These are phyloP conservation scores for Brassica balearica DNA, from an alignment of 441 rosid genomes.

Conservation along the genomic window DNA sequence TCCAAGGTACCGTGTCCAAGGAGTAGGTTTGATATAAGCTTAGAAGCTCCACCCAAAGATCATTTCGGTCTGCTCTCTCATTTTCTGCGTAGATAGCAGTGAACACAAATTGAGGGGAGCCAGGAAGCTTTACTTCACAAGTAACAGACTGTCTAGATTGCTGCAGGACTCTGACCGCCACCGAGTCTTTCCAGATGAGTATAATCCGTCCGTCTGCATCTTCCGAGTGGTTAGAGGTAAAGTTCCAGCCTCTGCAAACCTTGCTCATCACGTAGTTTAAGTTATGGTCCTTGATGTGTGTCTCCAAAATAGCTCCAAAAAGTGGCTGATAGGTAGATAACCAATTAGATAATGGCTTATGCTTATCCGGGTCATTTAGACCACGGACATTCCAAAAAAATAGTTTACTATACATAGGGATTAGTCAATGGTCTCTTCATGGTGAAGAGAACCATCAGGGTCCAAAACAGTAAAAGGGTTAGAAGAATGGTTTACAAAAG, in stretches of 20 bases:
- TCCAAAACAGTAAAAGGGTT: not conserved
- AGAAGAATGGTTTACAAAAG: not conserved
- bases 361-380: not conserved
- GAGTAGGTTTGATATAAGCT: not conserved
- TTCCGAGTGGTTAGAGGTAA: not conserved
- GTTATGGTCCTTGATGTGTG: not conserved
- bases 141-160: not conserved
- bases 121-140: not conserved
- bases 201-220: not conserved
- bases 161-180: not conserved
- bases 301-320: not conserved
- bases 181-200: not conserved
- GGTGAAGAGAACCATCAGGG: not conserved
- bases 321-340: not conserved
- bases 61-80: not conserved
- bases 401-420: not conserved
- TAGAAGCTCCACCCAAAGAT: not conserved
- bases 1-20: not conserved
- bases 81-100: not conserved
- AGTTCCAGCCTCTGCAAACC: not conserved
- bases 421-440: not conserved
- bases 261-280: not conserved
- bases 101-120: not conserved
- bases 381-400: not conserved
- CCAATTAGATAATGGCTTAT: not conserved